phyloP scores from a whole-genome alignment of 352 stramenopile genomes.

The Peronospora belbahrii region DNA sequence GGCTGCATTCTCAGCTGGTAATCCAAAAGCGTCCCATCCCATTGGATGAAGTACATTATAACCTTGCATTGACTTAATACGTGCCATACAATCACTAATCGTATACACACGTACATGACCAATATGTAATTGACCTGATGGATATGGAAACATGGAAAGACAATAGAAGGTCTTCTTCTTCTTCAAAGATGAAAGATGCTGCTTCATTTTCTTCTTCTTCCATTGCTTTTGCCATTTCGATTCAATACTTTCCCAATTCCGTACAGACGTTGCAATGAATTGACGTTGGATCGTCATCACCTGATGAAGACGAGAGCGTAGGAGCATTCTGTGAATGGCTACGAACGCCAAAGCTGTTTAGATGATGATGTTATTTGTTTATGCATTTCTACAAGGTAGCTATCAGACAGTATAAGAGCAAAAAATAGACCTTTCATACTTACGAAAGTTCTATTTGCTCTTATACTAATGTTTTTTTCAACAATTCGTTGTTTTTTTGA shows the following conservation, averaged over 20 bases:
- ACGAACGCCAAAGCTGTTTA: no score
- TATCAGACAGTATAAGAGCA: background rate
- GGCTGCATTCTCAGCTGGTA: constrained; percentile 99
- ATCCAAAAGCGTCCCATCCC: constrained; percentile 99
- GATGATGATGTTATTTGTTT: no score
- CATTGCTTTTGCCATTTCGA: constrained; percentile 68
- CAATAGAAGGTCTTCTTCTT: constrained; percentile 78
- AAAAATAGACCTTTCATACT: no score
- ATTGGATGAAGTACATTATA: constrained; percentile 98
- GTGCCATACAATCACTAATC: constrained; percentile 96
- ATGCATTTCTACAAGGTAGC: no score
- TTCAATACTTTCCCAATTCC: constrained; percentile 52
- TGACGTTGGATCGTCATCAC: constrained; percentile 9
- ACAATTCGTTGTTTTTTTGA: no score
- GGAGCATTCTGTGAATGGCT: no score
- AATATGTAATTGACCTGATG: constrained; percentile 95
- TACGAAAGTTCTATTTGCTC: no score
- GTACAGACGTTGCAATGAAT: constrained; percentile 18
- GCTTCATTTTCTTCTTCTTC: constrained; percentile 19
- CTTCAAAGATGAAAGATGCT: background rate
- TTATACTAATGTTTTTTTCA: no score
- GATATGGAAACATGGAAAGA: constrained; percentile 99
- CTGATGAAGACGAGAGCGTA: no score
- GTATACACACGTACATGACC: constrained; percentile 99
- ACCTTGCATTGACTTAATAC: constrained; percentile 95